Percentiles rank a stretch among this genome's conserved stretches.
Conservation (phyloP, 169 alveolate species). For the Eimeria mitis region DNA sequence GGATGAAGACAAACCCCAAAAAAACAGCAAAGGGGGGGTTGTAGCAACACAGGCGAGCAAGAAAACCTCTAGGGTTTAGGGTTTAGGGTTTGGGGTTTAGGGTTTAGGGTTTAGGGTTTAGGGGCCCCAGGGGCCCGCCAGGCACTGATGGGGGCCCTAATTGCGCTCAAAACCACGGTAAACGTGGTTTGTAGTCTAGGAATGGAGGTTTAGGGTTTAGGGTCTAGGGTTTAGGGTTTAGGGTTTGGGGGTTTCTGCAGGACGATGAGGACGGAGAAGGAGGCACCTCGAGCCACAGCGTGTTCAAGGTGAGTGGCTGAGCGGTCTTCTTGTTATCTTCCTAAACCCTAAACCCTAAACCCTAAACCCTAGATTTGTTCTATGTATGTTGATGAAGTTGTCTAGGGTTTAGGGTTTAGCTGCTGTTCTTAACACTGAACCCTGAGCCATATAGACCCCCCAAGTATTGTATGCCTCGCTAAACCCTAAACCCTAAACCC, state of each 20-base stretch:
- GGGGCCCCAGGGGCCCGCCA: slow-evolving; percentile 18
- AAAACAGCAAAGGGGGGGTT: neutral
- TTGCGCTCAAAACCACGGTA: neutral
- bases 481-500: slow-evolving; percentile 15
- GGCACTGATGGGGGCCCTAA: neutral
- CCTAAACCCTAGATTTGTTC: neutral
- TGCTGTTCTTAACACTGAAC: neutral
- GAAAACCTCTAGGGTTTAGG: neutral
- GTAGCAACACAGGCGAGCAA: neutral
- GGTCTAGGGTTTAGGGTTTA: neutral
- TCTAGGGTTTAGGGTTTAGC: neutral
- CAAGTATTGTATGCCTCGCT: neutral
- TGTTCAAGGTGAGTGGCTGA: slow-evolving; percentile 31
- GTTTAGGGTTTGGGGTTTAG: neutral
- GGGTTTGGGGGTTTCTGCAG: slow-evolving; percentile 46
- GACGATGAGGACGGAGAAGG: slow-evolving; percentile 43
- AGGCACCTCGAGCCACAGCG: slow-evolving; percentile 18
- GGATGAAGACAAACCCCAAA: slow-evolving; percentile 65
- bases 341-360: slow-evolving; percentile 15
- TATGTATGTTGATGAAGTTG: neutral
- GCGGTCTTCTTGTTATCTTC: neutral
- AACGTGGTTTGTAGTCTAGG: neutral
- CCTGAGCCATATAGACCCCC: neutral
- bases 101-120: slow-evolving; percentile 26
- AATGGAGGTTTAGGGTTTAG: neutral